Evolutionary conservation across 371 early-diverging fungal genomes (phyloP).

Genomic region (Actinomortierella wolfii): DNA sequence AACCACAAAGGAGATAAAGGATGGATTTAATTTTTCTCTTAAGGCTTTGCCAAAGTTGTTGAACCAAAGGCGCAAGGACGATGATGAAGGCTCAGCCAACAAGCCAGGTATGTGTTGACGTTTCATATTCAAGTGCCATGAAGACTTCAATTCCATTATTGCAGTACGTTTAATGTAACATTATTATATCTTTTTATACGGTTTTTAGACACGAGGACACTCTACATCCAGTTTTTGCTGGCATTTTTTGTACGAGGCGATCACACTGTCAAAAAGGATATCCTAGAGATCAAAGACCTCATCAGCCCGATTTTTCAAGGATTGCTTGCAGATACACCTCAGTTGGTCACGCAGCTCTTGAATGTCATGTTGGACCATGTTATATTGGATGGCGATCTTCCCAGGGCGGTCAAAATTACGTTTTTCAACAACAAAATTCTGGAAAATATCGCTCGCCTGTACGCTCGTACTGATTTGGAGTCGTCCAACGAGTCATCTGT

Average conservation of each 20-base stretch:
- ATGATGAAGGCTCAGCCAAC: constrained; percentile 14
- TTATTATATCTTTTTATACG: background rate
- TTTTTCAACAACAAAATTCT: constrained; percentile 75
- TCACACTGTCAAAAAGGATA: constrained; percentile 64
- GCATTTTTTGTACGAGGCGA: constrained; percentile 80
- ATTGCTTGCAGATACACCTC: constrained; percentile 61
- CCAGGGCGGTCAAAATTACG: constrained; percentile 57
- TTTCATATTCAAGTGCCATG: no score
- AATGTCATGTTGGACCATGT: constrained; percentile 59
- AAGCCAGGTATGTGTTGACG: constrained; percentile 25
- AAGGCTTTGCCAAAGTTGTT: constrained; percentile 31
- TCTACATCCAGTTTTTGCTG: constrained; percentile 75
- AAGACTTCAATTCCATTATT: constrained; percentile 47
- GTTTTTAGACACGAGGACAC: constrained; percentile 52
- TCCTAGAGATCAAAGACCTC: constrained; percentile 72
- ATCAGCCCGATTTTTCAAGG: constrained; percentile 69
- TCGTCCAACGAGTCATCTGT: constrained; percentile 50
- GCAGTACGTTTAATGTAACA: constrained; percentile 19
- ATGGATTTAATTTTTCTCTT: constrained; percentile 39
- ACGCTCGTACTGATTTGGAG: constrained; percentile 56
- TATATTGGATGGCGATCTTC: constrained; percentile 65
- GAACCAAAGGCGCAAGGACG: constrained; percentile 37
- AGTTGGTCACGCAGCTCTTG: constrained; percentile 69
- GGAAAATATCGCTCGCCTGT: constrained; percentile 66
- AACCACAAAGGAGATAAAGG: constrained; percentile 41